A percentile compares a stretch with the other conserved stretches of the same genome.
Conservation (phyloP, 208 protist species). For the Leishmania arabica region DNA sequence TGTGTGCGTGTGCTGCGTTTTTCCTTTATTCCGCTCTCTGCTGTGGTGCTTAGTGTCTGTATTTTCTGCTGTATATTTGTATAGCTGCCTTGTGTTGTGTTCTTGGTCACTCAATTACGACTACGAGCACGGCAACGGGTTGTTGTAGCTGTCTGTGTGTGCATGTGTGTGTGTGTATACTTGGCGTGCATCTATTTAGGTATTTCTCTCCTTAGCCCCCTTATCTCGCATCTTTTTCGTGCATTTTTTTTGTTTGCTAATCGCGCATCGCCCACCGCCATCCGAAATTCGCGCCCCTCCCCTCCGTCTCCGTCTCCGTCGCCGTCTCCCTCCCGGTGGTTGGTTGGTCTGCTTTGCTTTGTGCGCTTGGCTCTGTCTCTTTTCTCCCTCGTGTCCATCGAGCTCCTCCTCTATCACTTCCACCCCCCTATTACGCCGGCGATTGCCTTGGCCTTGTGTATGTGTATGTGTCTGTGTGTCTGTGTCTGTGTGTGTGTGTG, state of each 20-base stretch:
- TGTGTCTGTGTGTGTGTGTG: too few relatives aligned
- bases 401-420: background rate
- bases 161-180: background rate
- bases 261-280: too few relatives aligned
- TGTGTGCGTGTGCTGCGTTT: background rate
- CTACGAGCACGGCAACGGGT: too few relatives aligned
- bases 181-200: background rate
- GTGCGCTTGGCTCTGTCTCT: background rate
- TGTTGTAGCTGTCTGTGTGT: background rate
- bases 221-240: too few relatives aligned
- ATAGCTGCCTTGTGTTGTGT: background rate
- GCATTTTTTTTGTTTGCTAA: too few relatives aligned
- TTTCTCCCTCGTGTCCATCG: background rate
- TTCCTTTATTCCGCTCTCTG: background rate
- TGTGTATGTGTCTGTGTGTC: background rate
- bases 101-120: background rate
- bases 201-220: constrained; percentile 2
- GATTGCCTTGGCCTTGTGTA: background rate
- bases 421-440: background rate
- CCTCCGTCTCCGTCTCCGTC: too few relatives aligned
- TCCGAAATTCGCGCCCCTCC: background rate
- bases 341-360: background rate
- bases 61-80: too few relatives aligned
- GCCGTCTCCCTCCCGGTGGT: background rate
- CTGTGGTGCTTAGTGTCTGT: background rate